Percentiles rank a stretch among this genome's conserved stretches.
Conservation (phyloP, 805 yeast genomes). For the Myxozyma geophila region DNA sequence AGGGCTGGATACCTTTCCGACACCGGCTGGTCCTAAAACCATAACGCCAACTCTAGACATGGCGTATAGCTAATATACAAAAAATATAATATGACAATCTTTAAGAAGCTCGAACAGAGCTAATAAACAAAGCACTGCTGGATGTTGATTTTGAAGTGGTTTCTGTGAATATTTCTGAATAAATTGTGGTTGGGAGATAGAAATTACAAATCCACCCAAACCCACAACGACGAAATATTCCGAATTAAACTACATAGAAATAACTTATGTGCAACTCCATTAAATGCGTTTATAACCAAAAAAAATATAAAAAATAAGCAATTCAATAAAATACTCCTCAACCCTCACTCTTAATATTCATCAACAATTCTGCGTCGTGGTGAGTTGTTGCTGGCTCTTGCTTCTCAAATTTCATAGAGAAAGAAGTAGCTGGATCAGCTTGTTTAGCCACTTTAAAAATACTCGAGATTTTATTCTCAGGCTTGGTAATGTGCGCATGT, state of each 20-base stretch:
- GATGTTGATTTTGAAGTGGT: too few species aligned
- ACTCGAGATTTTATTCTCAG: background rate
- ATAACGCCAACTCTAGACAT: slow-evolving; percentile 96
- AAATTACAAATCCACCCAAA: too few species aligned
- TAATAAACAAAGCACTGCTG: too few species aligned
- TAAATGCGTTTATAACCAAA: too few species aligned
- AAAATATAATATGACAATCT: background rate
- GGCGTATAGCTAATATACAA: background rate
- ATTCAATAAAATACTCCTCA: too few species aligned
- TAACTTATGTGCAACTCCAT: too few species aligned
- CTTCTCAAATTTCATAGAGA: background rate
- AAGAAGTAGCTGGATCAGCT: background rate
- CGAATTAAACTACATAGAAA: too few species aligned
- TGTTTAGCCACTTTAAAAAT: slow-evolving; percentile 3
- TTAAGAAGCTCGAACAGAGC: background rate
- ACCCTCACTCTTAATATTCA: background rate
- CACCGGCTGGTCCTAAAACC: slow-evolving; percentile 98
- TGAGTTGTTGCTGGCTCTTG: background rate
- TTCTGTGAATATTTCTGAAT: too few species aligned
- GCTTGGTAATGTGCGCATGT: too few species aligned
- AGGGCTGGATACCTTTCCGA: slow-evolving; percentile 61
- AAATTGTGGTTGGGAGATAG: too few species aligned
- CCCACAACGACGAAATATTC: too few species aligned
- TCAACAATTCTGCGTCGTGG: background rate
- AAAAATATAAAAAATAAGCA: too few species aligned